Evolutionary conservation across 768 basidiomycete genomes (phyloP).

Genomic region (Fomitopsis pulvina): DNA sequence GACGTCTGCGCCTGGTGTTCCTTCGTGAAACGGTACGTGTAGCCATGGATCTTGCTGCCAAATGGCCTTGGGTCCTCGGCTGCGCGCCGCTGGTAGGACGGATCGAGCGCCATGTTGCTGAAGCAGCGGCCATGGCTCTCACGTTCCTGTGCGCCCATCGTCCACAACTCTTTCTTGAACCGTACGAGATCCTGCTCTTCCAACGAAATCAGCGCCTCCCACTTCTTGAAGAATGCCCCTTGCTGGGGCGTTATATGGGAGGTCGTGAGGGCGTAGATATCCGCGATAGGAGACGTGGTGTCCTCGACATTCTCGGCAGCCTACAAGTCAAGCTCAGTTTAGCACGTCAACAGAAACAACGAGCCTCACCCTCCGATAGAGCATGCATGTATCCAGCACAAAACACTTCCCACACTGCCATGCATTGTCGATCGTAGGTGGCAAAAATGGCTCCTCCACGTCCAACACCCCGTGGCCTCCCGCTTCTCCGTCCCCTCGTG

Average conservation of each 20-base stretch:
- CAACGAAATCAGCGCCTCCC: constrained; percentile 79
- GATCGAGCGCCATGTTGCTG: constrained; percentile 65
- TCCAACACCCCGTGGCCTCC: constrained; percentile 11
- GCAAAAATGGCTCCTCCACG: constrained; percentile 62
- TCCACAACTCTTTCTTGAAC: constrained; percentile 93
- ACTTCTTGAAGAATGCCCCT: constrained; percentile 75
- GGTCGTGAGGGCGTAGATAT: constrained; percentile 73
- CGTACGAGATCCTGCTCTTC: constrained; percentile 86
- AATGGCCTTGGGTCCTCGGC: constrained; percentile 9
- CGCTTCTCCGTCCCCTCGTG: not conserved
- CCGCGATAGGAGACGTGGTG: constrained; percentile 45
- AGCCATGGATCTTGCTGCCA: constrained; percentile 63
- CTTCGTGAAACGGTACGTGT: constrained; percentile 65
- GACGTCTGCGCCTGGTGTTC: constrained; percentile 15
- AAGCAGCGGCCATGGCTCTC: constrained; percentile 84
- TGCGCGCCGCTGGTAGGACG: constrained; percentile 26
- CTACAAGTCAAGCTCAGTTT: constrained; percentile 36
- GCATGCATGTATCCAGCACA: constrained; percentile 81
- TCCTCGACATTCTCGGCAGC: constrained; percentile 64
- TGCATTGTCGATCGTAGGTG: constrained; percentile 80
- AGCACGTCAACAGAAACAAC: not conserved
- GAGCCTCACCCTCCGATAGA: constrained; percentile 72
- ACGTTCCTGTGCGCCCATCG: constrained; percentile 72
- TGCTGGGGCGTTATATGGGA: constrained; percentile 68
- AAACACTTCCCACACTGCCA: constrained; percentile 78